Percentiles rank a stretch among this genome's conserved stretches.
These are phyloP conservation scores for Aureobasidium sp. DNA, from an alignment of 2,329 filamentous ascomycete species.

Conservation along the genomic window DNA sequence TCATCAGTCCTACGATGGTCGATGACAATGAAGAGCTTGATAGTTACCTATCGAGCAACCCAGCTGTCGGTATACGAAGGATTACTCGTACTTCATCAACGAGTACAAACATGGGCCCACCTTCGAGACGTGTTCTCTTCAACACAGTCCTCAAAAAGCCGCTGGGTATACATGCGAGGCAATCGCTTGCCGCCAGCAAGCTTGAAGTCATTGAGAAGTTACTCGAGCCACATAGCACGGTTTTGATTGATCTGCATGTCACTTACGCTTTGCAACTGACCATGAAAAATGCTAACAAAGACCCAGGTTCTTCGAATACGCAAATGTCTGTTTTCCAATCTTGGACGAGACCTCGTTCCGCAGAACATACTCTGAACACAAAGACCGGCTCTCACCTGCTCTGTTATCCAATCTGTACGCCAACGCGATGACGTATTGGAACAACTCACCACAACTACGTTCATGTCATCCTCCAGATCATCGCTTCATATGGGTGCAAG, in stretches of 20 bases:
- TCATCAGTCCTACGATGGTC: neutral
- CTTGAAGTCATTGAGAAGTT: neutral
- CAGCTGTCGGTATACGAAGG: neutral
- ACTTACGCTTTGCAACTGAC: neutral
- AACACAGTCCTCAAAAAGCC: neutral
- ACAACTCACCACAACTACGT: conserved; percentile 28
- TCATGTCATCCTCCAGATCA: conserved; percentile 31
- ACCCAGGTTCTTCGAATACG: conserved; percentile 32
- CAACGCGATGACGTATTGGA: conserved; percentile 31
- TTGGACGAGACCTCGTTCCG: conserved; percentile 32
- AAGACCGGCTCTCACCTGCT: conserved; percentile 30
- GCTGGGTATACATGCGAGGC: neutral
- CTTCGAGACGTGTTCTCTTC: conserved; percentile 1
- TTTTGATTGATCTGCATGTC: neutral
- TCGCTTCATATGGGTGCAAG: conserved; percentile 35
- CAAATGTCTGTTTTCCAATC: conserved; percentile 33
- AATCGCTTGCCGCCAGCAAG: neutral
- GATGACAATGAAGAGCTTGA: neutral
- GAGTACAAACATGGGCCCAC: neutral
- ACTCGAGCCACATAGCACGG: neutral
- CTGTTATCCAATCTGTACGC: conserved; percentile 34
- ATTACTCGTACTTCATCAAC: neutral
- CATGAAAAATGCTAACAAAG: neutral
- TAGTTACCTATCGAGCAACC: neutral
- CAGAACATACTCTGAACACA: conserved; percentile 23